Percentiles rank a stretch among this genome's conserved stretches.
These are phyloP conservation scores for Clavispora vitiphila DNA, from an alignment of 805 yeast species.

Conservation along the genomic window DNA sequence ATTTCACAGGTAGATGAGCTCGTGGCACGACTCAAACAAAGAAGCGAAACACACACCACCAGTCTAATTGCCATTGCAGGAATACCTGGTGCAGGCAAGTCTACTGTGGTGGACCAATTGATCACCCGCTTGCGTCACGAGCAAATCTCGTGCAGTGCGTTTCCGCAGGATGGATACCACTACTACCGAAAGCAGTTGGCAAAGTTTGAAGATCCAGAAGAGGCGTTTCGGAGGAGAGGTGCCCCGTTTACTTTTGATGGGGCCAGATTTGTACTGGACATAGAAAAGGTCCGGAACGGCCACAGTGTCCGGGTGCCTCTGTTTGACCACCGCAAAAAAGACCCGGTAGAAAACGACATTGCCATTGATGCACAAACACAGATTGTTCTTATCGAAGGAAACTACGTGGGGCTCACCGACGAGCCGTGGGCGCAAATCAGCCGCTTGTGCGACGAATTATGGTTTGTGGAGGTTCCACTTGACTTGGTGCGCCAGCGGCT, in stretches of 20 bases:
- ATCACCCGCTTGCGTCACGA: conserved; percentile 25
- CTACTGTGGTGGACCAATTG: conserved; percentile 54
- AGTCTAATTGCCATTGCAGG: conserved; percentile 62
- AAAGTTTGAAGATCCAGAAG: conserved; percentile 46
- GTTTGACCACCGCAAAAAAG: conserved; percentile 70
- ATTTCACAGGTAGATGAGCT: conserved; percentile 5
- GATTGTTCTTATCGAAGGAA: conserved; percentile 70
- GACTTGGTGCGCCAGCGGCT: conserved; percentile 51
- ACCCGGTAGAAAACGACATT: conserved; percentile 59
- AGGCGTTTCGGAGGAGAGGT: conserved; percentile 67
- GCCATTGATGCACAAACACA: conserved; percentile 41
- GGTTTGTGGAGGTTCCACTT: conserved; percentile 48
- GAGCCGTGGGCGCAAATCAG: conserved; percentile 56
- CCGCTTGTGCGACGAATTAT: conserved; percentile 35
- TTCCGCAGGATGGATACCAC: conserved; percentile 41
- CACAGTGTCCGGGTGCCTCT: conserved; percentile 54
- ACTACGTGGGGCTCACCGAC: conserved; percentile 57
- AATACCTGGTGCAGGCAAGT: conserved; percentile 82
- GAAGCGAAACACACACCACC: conserved; percentile 19
- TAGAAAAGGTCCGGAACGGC: conserved; percentile 14
- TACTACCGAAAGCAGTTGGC: conserved; percentile 27
- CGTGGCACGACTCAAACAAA: conserved; percentile 4
- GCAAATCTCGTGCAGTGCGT: conserved; percentile 15
- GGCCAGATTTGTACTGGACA: conserved; percentile 22
- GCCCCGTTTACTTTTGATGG: conserved; percentile 85